Conservation (phyloP, 495 filamentous ascomycete genomes). For the Collariella sp. region DNA sequence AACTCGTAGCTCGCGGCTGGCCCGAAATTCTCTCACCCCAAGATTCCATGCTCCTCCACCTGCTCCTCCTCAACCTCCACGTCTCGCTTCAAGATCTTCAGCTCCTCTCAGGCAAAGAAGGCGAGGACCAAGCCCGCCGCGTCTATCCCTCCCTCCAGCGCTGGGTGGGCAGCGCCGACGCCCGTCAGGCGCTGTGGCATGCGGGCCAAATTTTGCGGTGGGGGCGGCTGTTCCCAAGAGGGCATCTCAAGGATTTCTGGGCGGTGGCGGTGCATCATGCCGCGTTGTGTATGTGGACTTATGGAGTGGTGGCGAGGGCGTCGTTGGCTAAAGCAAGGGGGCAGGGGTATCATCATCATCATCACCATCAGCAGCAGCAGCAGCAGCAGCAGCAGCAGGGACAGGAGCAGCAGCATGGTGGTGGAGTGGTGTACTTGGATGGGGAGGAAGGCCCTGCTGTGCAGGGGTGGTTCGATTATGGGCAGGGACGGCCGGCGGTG, state of each 20-base stretch:
- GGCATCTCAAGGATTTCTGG: constrained; percentile 48
- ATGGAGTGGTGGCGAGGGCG: constrained; percentile 41
- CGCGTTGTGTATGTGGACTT: constrained; percentile 52
- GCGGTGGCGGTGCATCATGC: constrained; percentile 55
- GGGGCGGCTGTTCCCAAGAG: constrained; percentile 39
- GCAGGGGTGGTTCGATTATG: constrained; percentile 41
- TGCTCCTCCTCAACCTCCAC: constrained; percentile 51
- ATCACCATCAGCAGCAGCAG: background rate
- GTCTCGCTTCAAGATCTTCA: constrained; percentile 57
- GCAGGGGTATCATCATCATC: constrained; percentile 3
- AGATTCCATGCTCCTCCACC: constrained; percentile 43
- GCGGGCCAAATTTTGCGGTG: constrained; percentile 53
- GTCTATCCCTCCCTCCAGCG: constrained; percentile 44
- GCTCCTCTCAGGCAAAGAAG: constrained; percentile 54
- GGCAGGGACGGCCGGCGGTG: constrained; percentile 38
- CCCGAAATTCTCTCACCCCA: constrained; percentile 27
- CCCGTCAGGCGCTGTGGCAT: constrained; percentile 52
- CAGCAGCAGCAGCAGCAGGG: constrained; percentile 2
- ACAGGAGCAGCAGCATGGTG: background rate
- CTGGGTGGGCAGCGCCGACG: constrained; percentile 45
- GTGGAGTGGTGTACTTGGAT: constrained; percentile 39
- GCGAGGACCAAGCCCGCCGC: constrained; percentile 49
- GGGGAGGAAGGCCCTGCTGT: constrained; percentile 35
- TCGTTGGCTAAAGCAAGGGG: background rate
- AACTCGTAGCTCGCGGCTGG: constrained; percentile 21